Base-by-base conservation (phyloP, 768 basidiomycete genomes). In the Paxillus rubicundulus region DNA sequence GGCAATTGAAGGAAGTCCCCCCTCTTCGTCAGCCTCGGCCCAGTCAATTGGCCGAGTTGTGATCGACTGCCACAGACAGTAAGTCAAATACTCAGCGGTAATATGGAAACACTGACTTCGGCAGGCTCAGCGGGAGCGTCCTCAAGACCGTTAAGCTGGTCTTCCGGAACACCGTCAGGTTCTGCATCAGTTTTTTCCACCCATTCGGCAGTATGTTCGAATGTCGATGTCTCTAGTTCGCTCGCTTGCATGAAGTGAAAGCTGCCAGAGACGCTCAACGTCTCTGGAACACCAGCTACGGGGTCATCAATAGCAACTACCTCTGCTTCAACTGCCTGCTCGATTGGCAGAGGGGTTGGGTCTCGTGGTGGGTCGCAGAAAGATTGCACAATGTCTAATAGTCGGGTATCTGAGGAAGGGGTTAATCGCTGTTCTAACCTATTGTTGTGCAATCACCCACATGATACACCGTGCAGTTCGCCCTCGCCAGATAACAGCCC, bases 211-310 rank as follows among this genome's bases (percentile, higher is more conserved):
- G 63, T 74, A 18, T 80, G 74, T 50, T 84, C 82, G 32, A 81
- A 78, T 10, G 75, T 61, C 18, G 77, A 43, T 0, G 75, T 65
- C 55, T 88, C 89, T 33, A 91, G 74, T 61, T 92, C 89, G 66
- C 89, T 90, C 52, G 79, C 86, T 68, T 89, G 85, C 73, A 92
- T 86, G 68, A 92, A 92, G 61, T 80, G 82, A 77, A 90, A 86
- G 69, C 83, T 80, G 50, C 77, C 76, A 0, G 83, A 73, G 70
- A 64, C 58, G 69, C 67, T 60, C 69, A 62, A 44, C 55, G 60
- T 40, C 24, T 65, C 66, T 13, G 80, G 74, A 40, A 81, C 68
- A 50, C 72, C 78, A 45, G 73, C 69, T 34, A 78, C 74, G 28
- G 66, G 57, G 40, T 69, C 68, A 32, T 55, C 56, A 18, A 52